Evolutionary conservation across 352 stramenopile genomes (phyloP).

Genomic region (Phytophthora pinifolia): DNA sequence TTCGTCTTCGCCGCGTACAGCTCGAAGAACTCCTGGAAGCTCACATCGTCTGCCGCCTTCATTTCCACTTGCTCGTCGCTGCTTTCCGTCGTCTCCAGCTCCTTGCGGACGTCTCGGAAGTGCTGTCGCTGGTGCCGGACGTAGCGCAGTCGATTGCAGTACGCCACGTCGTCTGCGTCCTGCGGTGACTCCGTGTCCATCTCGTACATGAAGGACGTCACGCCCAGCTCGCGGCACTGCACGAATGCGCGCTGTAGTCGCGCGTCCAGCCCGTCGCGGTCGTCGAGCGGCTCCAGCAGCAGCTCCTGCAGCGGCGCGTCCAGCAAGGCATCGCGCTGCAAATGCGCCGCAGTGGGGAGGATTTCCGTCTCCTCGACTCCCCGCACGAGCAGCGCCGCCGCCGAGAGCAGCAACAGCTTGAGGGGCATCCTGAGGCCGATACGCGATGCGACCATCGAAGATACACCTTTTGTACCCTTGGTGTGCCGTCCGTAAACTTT

Average conservation of each 20-base stretch:
- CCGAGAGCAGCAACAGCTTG: constrained; percentile 6
- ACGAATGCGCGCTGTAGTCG: constrained; percentile 33
- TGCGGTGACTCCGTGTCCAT: constrained; percentile 2
- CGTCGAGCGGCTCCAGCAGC: constrained; percentile 23
- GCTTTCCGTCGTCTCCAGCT: constrained; percentile 7
- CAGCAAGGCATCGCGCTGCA: constrained; percentile 29
- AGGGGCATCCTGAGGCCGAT: constrained; percentile 1
- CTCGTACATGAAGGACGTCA: constrained; percentile 26
- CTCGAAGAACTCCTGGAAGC: constrained; percentile 70
- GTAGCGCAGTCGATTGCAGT: constrained; percentile 58
- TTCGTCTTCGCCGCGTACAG: constrained; percentile 36
- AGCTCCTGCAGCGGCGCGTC: constrained; percentile 30
- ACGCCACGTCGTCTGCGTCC: constrained; percentile 19
- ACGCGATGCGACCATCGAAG: constrained; percentile 12
- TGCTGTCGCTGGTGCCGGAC: constrained; percentile 45
- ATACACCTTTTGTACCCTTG: constrained; percentile 11
- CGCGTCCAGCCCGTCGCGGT: constrained; percentile 23
- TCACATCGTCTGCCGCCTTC: constrained; percentile 24
- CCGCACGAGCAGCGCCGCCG: constrained; percentile 2
- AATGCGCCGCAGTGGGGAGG: background rate
- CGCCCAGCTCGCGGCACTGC: constrained; percentile 34
- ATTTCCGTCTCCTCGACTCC: background rate
- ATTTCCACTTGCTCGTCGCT: constrained; percentile 16
- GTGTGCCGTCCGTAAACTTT: no score
- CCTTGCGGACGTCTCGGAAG: constrained; percentile 26